Evolutionary conservation across 164 flowering plant species (phyloP), one percentile per base, ranked within the genome.

Genomic region (Vitis rotundifolia): DNA sequence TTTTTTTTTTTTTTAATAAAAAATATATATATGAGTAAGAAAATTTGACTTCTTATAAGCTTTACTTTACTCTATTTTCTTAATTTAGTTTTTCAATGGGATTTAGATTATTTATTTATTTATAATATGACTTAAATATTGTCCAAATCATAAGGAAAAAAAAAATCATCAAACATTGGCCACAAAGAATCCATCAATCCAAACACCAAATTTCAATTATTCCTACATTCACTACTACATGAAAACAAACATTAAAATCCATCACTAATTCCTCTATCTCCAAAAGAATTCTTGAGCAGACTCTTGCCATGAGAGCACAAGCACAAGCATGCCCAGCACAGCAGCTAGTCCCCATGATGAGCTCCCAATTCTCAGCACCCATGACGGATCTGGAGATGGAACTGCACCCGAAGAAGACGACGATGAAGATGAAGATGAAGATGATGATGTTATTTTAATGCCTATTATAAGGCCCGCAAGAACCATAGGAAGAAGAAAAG

Each of bases 331-430:
- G 13, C 82, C 58, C 75, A 89, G 61, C 51, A 89, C 65, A 28
- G 84, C 90, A 49, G 87, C 87, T 19, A 89, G 85, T 9, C 94
- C 90, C 90, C 87, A 86, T 49, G 87, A 81, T 0, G 90, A 87
- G 48, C 86, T 73, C 64, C 91, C 94, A 57, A 86, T 76, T 63
- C 82, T 72, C 8, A 83, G 80, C 74, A 81, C 79, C 64, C 73
- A 82, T 0, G 85, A 81, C 50, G 87, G 76, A 16, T 86, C 87
- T 37, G 78, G 52, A 18, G 84, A 76, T 9, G 77, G 66, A n/a
- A 49, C 14, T 62, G 16, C 68, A 47, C 11, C 12, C 3, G 63
- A 37, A 0, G 78, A 70, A 1, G 80, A 55, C 3, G 83, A 68
- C 0, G 79, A 71, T 0, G 81, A 71, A 22, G 26, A 37, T 0